Evolutionary conservation across 495 filamentous ascomycete species (phyloP), one percentile per base, ranked within the genome.

Genomic region (Penicillium parvum): DNA sequence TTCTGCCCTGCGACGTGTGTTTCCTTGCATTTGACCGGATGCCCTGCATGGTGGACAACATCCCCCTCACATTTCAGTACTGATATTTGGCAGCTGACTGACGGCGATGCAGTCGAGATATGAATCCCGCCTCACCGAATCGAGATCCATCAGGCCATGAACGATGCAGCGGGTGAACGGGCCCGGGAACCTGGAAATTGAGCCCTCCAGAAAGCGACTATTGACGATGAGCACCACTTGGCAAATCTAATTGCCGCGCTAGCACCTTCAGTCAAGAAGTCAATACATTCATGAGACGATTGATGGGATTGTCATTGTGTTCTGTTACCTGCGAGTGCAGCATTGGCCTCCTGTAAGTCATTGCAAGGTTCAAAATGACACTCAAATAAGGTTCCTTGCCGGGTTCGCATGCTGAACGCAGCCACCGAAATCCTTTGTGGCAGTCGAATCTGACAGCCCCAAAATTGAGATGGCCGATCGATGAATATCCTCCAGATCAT

Each of bases 91-190:
- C 7, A 15, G 11, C 25, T 8, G 32, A 22, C 36, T n/a, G n/a
- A n/a, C n/a, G n/a, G n/a, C 26, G 44, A 44, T 45, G 40, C 36
- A 42, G 45, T 43, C 37, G 14, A 20, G 45, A 49, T 45, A 45
- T 14, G n/a, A 42, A 45, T 29, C 8, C 45, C n/a, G 30, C 20
- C 32, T 26, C n/a, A 27, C 32, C 25, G 28, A 28, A 18, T 35
- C 20, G 33, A 32, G 32, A 40, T 32, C 20, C 16, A 45, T 45
- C 21, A n/a, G n/a, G n/a, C n/a, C n/a, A n/a, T n/a, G n/a, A n/a
- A n/a, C n/a, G n/a, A n/a, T n/a, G n/a, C n/a, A n/a, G n/a, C n/a
- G n/a, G n/a, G n/a, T n/a, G n/a, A 27, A 22, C 11, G 16, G 19
- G 6, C 27, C 6, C 4, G 28, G 18, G 28, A 26, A 25, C 12